Evolutionary conservation across 2,329 filamentous ascomycete genomes (phyloP).

Genomic region (Pseudocercospora vitis): DNA sequence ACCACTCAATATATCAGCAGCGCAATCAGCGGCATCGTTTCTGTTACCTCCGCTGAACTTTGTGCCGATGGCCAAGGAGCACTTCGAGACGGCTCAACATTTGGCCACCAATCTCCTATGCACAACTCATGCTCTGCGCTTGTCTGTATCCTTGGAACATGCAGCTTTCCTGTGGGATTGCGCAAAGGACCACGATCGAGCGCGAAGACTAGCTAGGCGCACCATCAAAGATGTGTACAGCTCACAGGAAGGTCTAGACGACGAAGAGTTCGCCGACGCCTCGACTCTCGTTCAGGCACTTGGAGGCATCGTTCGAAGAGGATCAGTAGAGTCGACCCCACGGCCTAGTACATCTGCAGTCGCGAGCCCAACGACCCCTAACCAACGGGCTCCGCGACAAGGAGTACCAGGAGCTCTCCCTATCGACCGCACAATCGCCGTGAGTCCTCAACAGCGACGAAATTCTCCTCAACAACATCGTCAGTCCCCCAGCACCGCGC

Average conservation of each 20-base stretch:
- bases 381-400: constrained; percentile 12
- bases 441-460: constrained; percentile 28
- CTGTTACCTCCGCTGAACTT: constrained; percentile 79
- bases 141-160: constrained; percentile 90
- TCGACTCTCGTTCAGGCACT: constrained; percentile 83
- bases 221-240: constrained; percentile 91
- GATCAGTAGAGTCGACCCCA: constrained; percentile 41
- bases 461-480: constrained; percentile 7
- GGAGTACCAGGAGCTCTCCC: not conserved
- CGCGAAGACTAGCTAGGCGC: constrained; percentile 72
- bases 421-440: constrained; percentile 37
- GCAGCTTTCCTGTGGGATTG: constrained; percentile 93
- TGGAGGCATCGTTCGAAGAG: constrained; percentile 84
- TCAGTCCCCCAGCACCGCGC: not conserved
- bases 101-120: constrained; percentile 76
- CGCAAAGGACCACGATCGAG: constrained; percentile 74
- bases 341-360: constrained; percentile 17
- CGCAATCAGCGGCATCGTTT: constrained; percentile 61
- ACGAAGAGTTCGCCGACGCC: constrained; percentile 91
- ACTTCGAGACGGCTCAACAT: constrained; percentile 74
- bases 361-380: constrained; percentile 19
- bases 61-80: constrained; percentile 74
- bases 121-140: constrained; percentile 82
- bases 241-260: constrained; percentile 86
- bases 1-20: constrained; percentile 33